phyloP scores from a whole-genome alignment of 768 basidiomycete genomes.

The Hebeloma cylindrosporum region DNA sequence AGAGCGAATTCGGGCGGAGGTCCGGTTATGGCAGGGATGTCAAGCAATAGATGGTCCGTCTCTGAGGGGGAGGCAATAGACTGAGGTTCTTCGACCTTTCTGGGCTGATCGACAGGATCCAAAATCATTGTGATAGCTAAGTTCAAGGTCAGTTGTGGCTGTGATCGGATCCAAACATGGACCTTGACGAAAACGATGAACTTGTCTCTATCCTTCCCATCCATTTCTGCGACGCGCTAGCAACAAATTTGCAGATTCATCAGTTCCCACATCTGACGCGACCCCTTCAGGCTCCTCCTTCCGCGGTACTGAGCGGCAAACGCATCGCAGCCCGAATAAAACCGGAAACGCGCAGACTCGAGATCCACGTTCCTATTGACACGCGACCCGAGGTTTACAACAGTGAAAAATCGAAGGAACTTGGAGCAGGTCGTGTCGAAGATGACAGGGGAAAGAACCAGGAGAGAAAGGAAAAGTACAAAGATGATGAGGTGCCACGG shows the following conservation, averaged over 20 bases:
- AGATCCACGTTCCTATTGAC: constrained; percentile 83
- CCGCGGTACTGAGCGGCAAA: constrained; percentile 71
- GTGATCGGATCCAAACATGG: constrained; percentile 24
- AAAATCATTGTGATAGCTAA: constrained; percentile 1
- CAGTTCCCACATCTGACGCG: constrained; percentile 79
- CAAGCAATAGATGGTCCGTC: too few relatives aligned
- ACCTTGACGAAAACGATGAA: constrained; percentile 50
- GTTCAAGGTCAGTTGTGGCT: constrained; percentile 7
- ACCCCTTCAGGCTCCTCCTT: constrained; percentile 75
- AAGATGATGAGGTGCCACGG: constrained; percentile 55
- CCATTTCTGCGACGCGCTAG: constrained; percentile 61
- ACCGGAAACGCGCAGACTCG: constrained; percentile 57
- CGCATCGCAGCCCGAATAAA: constrained; percentile 74
- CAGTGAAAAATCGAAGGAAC: constrained; percentile 60
- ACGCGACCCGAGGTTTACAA: constrained; percentile 82
- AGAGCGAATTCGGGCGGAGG: constrained; percentile 61
- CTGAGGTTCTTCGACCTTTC: too few relatives aligned
- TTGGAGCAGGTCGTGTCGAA: constrained; percentile 64
- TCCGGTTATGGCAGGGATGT: too few relatives aligned
- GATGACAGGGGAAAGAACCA: constrained; percentile 83
- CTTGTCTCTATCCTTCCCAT: constrained; percentile 70
- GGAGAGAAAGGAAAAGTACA: constrained; percentile 43
- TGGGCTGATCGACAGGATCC: too few relatives aligned
- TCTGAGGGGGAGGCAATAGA: too few relatives aligned
- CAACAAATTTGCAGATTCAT: constrained; percentile 70